A percentile compares a stretch with the other conserved stretches of the same genome.
Evolutionary conservation across 2,329 filamentous ascomycete genomes (phyloP).

Genomic region (Pseudogymnoascus destructans): DNA sequence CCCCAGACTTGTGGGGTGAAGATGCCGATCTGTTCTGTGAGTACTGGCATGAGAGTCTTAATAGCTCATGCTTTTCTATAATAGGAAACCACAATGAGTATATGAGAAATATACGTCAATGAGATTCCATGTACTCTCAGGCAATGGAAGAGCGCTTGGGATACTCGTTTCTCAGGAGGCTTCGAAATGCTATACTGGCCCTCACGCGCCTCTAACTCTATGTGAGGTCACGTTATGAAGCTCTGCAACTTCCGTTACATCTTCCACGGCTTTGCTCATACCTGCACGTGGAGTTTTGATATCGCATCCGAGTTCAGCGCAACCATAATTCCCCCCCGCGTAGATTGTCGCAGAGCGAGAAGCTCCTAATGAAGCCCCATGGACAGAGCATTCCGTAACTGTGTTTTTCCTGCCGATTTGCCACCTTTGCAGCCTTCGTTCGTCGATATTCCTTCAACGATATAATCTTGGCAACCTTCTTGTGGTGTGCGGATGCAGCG

Average conservation of each 20-base stretch:
- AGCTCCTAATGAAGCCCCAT: background rate
- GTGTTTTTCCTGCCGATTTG: background rate
- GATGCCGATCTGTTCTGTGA: constrained; percentile 16
- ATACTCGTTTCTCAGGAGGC: constrained; percentile 29
- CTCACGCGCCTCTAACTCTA: background rate
- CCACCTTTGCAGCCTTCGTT: background rate
- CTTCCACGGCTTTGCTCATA: constrained; percentile 4
- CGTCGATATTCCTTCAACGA: background rate
- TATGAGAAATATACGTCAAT: constrained; percentile 64
- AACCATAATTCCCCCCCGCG: background rate
- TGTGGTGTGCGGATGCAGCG: background rate
- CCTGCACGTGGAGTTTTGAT: background rate
- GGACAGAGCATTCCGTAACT: background rate
- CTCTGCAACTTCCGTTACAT: background rate
- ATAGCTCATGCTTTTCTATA: constrained; percentile 44
- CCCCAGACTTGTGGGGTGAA: constrained; percentile 21
- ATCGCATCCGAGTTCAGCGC: background rate
- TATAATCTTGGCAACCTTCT: background rate
- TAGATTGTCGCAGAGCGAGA: background rate
- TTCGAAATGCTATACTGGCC: constrained; percentile 6
- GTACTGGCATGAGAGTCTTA: constrained; percentile 25
- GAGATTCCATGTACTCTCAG: constrained; percentile 31
- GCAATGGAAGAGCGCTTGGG: constrained; percentile 24
- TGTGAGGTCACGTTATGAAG: background rate
- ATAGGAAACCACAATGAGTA: constrained; percentile 69